These are phyloP conservation scores for Komagataella ulmi DNA, from an alignment of 805 yeast species.

Conservation along the genomic window DNA sequence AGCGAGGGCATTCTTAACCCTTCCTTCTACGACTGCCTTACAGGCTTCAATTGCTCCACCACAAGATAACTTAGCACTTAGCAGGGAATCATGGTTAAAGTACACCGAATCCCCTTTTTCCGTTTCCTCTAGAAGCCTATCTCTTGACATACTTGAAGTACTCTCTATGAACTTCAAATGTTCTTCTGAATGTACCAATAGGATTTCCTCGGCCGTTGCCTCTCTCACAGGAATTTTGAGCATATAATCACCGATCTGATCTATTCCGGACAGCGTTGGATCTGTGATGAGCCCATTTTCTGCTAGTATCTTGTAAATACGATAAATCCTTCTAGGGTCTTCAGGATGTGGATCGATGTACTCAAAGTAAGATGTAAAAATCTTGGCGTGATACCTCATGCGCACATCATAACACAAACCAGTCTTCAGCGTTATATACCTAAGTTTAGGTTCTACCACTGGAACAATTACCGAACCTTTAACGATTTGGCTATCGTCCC, in stretches of 20 bases:
- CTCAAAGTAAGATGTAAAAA: slow-evolving; percentile 82
- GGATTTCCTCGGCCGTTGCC: slow-evolving; percentile 76
- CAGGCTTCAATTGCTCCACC: slow-evolving; percentile 98
- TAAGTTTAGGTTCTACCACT: slow-evolving; percentile 48
- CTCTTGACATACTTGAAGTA: slow-evolving; percentile 68
- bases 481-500: slow-evolving; percentile 17
- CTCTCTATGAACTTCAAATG: slow-evolving; percentile 67
- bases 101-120: slow-evolving; percentile 92
- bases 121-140: slow-evolving; percentile 65
- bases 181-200: slow-evolving; percentile 71
- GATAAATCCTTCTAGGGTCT: slow-evolving; percentile 90
- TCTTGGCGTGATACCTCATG: slow-evolving; percentile 94
- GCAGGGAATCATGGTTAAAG: slow-evolving; percentile 78
- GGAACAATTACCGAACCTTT: slow-evolving; percentile 31
- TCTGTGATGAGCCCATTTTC: slow-evolving; percentile 86
- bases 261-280: slow-evolving; percentile 55
- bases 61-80: slow-evolving; percentile 83
- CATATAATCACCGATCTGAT: slow-evolving; percentile 79
- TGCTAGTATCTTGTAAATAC: slow-evolving; percentile 86
- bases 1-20: slow-evolving; percentile 84
- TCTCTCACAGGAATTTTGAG: slow-evolving; percentile 81
- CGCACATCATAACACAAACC: slow-evolving; percentile 94
- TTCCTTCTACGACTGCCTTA: slow-evolving; percentile 85
- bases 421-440: slow-evolving; percentile 67
- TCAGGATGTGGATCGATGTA: slow-evolving; percentile 98